Percentiles rank a stretch among this genome's conserved stretches.
These are phyloP conservation scores for Ogataea paradorogensis DNA, from an alignment of 805 yeast species.

Conservation along the genomic window DNA sequence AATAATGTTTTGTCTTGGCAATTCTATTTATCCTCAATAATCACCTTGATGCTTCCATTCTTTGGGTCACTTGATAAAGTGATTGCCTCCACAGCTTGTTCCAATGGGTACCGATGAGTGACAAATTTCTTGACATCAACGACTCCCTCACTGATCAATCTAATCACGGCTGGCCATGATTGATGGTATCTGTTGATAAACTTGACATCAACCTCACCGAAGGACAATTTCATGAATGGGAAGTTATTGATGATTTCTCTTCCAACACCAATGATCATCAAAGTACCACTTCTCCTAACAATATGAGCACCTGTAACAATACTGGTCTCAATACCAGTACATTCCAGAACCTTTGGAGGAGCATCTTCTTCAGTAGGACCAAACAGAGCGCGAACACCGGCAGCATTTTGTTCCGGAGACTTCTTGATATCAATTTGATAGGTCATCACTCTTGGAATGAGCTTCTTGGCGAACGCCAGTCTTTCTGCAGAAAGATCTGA, in stretches of 20 bases:
- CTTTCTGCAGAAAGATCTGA: constrained; percentile 46
- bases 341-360: constrained; percentile 47
- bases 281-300: constrained; percentile 44
- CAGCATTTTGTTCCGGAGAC: constrained; percentile 37
- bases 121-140: constrained; percentile 44
- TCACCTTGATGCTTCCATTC: constrained; percentile 46
- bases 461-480: constrained; percentile 42
- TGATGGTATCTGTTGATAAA: constrained; percentile 53
- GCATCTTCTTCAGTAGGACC: constrained; percentile 37
- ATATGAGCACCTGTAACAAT: constrained; percentile 46
- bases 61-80: constrained; percentile 37
- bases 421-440: constrained; percentile 38
- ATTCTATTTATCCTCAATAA: constrained; percentile 36
- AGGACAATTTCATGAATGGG: constrained; percentile 54
- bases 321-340: constrained; percentile 52
- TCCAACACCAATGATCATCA: constrained; percentile 53
- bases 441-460: constrained; percentile 47
- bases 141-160: constrained; percentile 42
- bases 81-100: constrained; percentile 46
- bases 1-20: neutral
- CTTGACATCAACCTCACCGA: constrained; percentile 50
- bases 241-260: constrained; percentile 41
- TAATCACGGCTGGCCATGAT: constrained; percentile 56
- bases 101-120: constrained; percentile 46
- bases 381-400: constrained; percentile 34